These are phyloP conservation scores for Trametes pubescens DNA, from an alignment of 1,284 basidiomycete species.

Conservation along the genomic window DNA sequence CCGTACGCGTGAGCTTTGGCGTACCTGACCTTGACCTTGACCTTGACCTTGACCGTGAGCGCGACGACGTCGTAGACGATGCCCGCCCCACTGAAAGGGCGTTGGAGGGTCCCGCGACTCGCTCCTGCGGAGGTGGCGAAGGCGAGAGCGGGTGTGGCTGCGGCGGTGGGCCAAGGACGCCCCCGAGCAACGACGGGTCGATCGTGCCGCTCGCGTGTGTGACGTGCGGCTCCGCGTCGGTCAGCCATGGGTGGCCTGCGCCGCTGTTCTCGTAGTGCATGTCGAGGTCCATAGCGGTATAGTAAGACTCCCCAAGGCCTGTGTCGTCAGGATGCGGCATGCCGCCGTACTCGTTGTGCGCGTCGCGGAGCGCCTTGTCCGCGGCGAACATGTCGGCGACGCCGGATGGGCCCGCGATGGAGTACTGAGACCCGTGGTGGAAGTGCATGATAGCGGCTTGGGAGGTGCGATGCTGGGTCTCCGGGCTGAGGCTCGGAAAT, in stretches of 20 bases:
- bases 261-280: not conserved
- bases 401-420: not conserved
- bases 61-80: not conserved
- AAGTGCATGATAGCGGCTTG: conserved; percentile 8
- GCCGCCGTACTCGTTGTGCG: conserved; percentile 5
- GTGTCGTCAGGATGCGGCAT: not conserved
- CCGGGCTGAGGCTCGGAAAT: not conserved
- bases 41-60: too few relatives aligned
- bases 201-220: conserved; percentile 33
- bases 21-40: not conserved
- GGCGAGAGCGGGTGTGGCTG: conserved; percentile 2
- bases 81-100: not conserved
- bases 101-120: conserved; percentile 4
- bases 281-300: conserved; percentile 5
- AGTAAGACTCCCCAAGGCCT: not conserved
- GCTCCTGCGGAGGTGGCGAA: not conserved
- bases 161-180: not conserved
- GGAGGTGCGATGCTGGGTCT: not conserved
- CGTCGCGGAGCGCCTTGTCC: conserved; percentile 12
- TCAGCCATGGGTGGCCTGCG: not conserved
- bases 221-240: not conserved
- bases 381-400: conserved; percentile 18
- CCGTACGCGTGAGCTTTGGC: not conserved
- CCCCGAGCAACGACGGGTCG: conserved; percentile 38
- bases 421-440: conserved; percentile 11